phyloP scores from a whole-genome alignment of 1,139 yeast genomes.

The Debaryomycetaceae sp. region DNA sequence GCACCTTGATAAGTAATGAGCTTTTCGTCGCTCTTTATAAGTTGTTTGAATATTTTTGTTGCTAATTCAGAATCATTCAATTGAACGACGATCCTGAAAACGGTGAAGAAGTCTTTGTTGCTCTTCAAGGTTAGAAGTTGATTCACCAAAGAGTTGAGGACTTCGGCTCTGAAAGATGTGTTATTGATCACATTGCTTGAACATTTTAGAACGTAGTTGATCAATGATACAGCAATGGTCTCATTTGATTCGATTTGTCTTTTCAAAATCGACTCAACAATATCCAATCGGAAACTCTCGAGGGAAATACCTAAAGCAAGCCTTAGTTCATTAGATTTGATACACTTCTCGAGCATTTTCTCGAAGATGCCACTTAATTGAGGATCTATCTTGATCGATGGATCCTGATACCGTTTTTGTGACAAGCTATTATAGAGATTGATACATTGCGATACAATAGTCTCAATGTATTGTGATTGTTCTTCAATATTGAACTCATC shows the following conservation, averaged over 20 bases:
- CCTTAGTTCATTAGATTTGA: conserved; percentile 64
- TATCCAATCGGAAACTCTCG: conserved; percentile 84
- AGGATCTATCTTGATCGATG: conserved; percentile 47
- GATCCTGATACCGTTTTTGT: conserved; percentile 48
- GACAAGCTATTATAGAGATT: conserved; percentile 71
- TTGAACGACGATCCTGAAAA: conserved; percentile 85
- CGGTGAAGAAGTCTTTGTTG: conserved; percentile 75
- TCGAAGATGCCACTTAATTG: conserved; percentile 73
- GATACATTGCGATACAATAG: conserved; percentile 90
- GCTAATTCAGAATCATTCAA: conserved; percentile 76
- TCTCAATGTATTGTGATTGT: conserved; percentile 84
- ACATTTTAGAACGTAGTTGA: conserved; percentile 76
- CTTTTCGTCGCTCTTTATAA: conserved; percentile 40
- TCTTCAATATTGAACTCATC: conserved; percentile 71
- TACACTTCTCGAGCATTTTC: conserved; percentile 80
- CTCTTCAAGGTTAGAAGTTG: conserved; percentile 54
- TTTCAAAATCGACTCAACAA: conserved; percentile 61
- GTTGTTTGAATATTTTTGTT: conserved; percentile 58
- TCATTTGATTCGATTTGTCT: conserved; percentile 35
- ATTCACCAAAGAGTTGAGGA: conserved; percentile 60
- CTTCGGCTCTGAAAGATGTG: conserved; percentile 61
- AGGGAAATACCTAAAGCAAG: conserved; percentile 89
- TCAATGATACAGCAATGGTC: conserved; percentile 52
- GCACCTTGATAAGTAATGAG: conserved; percentile 89
- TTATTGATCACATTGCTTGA: conserved; percentile 60